Percentiles rank a stretch among this genome's conserved stretches.
phyloP scores from a whole-genome alignment of 2,329 filamentous ascomycete genomes.

The Trichoderma atroviride region DNA sequence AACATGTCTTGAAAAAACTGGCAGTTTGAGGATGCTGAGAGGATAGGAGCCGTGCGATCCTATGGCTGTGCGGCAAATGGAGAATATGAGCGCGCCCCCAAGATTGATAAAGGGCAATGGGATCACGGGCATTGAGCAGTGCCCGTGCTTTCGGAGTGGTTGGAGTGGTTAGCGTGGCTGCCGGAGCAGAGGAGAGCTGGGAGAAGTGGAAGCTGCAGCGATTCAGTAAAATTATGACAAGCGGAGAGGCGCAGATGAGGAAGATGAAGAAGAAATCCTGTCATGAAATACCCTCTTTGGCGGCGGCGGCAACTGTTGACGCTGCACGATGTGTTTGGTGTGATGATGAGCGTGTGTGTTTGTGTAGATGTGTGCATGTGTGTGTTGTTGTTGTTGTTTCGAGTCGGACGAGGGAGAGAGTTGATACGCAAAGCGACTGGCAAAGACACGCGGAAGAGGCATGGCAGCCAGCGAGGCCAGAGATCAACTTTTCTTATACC shows the following conservation, averaged over 20 bases:
- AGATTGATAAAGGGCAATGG: constrained; percentile 30
- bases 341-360: constrained; percentile 6
- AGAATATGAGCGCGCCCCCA: constrained; percentile 30
- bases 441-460: not conserved
- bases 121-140: constrained; percentile 27
- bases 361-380: constrained; percentile 2
- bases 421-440: not conserved
- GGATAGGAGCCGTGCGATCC: constrained; percentile 28
- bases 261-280: constrained; percentile 29
- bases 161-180: constrained; percentile 33
- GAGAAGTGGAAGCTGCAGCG: constrained; percentile 26
- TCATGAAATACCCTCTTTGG: constrained; percentile 20
- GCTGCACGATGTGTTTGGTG: constrained; percentile 5
- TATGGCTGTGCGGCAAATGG: constrained; percentile 21
- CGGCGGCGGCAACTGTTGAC: constrained; percentile 18
- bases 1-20: constrained; percentile 37
- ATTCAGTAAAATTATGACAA: constrained; percentile 30
- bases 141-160: constrained; percentile 30
- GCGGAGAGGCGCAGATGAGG: constrained; percentile 35
- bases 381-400: constrained; percentile 16
- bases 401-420: not conserved
- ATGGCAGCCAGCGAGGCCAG: not conserved
- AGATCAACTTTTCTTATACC: not conserved
- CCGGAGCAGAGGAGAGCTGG: constrained; percentile 34
- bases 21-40: constrained; percentile 34